Evolutionary conservation across 495 filamentous ascomycete species (phyloP).

Genomic region (Tetracladium setigerum): DNA sequence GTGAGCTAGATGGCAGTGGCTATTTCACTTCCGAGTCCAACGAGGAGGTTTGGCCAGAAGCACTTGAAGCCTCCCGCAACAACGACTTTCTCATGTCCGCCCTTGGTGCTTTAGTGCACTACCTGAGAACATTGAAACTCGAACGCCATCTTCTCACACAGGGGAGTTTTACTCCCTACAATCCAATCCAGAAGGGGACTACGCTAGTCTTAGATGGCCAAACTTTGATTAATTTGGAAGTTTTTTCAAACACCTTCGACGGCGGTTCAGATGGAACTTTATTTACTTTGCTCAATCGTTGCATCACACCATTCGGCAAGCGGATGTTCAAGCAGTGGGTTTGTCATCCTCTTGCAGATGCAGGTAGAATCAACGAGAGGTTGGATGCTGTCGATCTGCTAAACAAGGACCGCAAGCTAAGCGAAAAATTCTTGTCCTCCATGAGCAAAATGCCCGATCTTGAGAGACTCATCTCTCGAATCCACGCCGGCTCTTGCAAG

Average conservation of each 20-base stretch:
- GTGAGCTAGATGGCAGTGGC: slow-evolving; percentile 71
- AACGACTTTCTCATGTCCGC: slow-evolving; percentile 88
- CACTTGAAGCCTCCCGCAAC: slow-evolving; percentile 62
- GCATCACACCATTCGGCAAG: slow-evolving; percentile 96
- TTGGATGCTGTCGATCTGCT: slow-evolving; percentile 92
- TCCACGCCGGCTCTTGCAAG: slow-evolving; percentile 84
- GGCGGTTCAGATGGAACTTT: slow-evolving; percentile 78
- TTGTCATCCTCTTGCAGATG: slow-evolving; percentile 87
- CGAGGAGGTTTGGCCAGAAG: slow-evolving; percentile 69
- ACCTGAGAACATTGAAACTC: slow-evolving; percentile 80
- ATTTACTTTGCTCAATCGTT: slow-evolving; percentile 85
- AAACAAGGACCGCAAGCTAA: slow-evolving; percentile 69
- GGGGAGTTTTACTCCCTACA: slow-evolving; percentile 87
- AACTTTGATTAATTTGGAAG: slow-evolving; percentile 93
- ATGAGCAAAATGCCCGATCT: slow-evolving; percentile 89
- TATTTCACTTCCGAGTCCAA: slow-evolving; percentile 68
- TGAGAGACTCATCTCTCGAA: slow-evolving; percentile 86
- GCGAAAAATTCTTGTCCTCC: slow-evolving; percentile 76
- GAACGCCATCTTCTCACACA: slow-evolving; percentile 83
- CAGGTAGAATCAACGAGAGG: slow-evolving; percentile 82
- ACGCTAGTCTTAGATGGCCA: slow-evolving; percentile 94
- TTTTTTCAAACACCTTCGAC: slow-evolving; percentile 92
- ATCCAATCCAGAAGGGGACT: slow-evolving; percentile 87
- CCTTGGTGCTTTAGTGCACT: slow-evolving; percentile 82
- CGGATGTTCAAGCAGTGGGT: slow-evolving; percentile 96